Conservation (phyloP, 495 filamentous ascomycete species). For the Penicillium pulvis region DNA sequence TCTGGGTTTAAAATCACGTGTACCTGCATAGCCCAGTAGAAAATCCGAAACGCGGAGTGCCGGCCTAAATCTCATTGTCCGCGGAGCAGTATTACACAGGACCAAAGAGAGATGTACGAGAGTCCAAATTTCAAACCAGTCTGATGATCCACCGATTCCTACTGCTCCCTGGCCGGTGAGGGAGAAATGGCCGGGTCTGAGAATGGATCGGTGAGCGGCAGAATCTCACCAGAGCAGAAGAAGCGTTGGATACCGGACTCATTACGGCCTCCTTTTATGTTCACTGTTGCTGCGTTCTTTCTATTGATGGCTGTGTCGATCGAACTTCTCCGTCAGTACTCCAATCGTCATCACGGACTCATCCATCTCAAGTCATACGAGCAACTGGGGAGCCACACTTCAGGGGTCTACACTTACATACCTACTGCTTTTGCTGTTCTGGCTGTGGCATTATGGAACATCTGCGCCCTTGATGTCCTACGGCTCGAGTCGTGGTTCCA, state of each 20-base stretch:
- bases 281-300: slow-evolving; percentile 17
- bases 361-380: slow-evolving; percentile 14
- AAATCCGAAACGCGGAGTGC: neutral
- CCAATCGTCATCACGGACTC: slow-evolving; percentile 19
- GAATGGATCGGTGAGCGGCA: slow-evolving; percentile 3
- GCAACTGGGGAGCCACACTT: slow-evolving; percentile 12
- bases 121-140: neutral
- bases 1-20: too few relatives aligned
- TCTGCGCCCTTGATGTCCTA: slow-evolving; percentile 26
- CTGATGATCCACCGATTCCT: neutral
- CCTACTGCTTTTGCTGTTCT: slow-evolving; percentile 25
- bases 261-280: slow-evolving; percentile 20
- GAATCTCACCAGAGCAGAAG: neutral
- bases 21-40: neutral
- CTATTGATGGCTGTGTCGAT: slow-evolving; percentile 15
- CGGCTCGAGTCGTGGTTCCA: slow-evolving; percentile 35
- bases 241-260: slow-evolving; percentile 17
- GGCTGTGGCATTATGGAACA: slow-evolving; percentile 21
- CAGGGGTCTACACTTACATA: slow-evolving; percentile 22
- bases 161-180: neutral
- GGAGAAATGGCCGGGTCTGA: slow-evolving; percentile 5
- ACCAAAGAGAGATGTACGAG: neutral
- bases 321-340: slow-evolving; percentile 23
- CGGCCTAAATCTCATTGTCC: neutral
- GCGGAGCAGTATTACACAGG: too few relatives aligned